Percentiles rank a stretch among this genome's conserved stretches.
These are phyloP conservation scores for Termitomyces sp. DNA, from an alignment of 768 basidiomycete genomes.

Conservation along the genomic window DNA sequence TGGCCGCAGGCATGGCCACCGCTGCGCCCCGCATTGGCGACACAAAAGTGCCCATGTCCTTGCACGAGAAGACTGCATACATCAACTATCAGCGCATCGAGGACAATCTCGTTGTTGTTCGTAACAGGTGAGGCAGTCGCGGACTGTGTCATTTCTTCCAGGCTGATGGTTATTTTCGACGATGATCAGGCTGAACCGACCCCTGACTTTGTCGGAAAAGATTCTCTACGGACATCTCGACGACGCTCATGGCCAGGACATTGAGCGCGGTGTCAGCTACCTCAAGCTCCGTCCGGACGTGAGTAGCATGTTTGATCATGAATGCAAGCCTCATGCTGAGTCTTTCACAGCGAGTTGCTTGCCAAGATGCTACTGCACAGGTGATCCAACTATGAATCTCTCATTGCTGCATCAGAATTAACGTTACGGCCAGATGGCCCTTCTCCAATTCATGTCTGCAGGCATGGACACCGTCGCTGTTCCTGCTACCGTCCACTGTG, in stretches of 20 bases:
- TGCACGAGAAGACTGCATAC: slow-evolving; percentile 74
- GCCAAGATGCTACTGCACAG: slow-evolving; percentile 89
- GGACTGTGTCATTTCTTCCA: not conserved
- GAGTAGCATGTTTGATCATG: slow-evolving; percentile 25
- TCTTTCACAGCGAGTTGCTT: slow-evolving; percentile 67
- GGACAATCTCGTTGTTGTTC: slow-evolving; percentile 88
- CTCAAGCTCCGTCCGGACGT: slow-evolving; percentile 98
- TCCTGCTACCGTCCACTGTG: slow-evolving; percentile 98
- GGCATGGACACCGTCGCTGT: slow-evolving; percentile 98
- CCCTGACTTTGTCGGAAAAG: slow-evolving; percentile 93
- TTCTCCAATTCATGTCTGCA: slow-evolving; percentile 99
- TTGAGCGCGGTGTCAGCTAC: slow-evolving; percentile 89
- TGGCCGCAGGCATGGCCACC: slow-evolving; percentile 75
- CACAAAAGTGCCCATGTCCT: slow-evolving; percentile 85
- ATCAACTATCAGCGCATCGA: slow-evolving; percentile 98
- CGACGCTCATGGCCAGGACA: slow-evolving; percentile 86
- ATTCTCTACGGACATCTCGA: slow-evolving; percentile 97
- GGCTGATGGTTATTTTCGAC: not conserved
- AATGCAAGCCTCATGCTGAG: slow-evolving; percentile 4
- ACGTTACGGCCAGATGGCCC: slow-evolving; percentile 77
- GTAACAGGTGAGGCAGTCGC: slow-evolving; percentile 54
- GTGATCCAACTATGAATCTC: slow-evolving; percentile 26
- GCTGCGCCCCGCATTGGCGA: slow-evolving; percentile 77
- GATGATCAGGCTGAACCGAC: slow-evolving; percentile 67
- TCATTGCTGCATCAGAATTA: slow-evolving; percentile 16